A percentile compares a stretch with the other conserved stretches of the same genome.
These are phyloP conservation scores for Lepidium africanum DNA, from an alignment of 345 rosid species.

Conservation along the genomic window DNA sequence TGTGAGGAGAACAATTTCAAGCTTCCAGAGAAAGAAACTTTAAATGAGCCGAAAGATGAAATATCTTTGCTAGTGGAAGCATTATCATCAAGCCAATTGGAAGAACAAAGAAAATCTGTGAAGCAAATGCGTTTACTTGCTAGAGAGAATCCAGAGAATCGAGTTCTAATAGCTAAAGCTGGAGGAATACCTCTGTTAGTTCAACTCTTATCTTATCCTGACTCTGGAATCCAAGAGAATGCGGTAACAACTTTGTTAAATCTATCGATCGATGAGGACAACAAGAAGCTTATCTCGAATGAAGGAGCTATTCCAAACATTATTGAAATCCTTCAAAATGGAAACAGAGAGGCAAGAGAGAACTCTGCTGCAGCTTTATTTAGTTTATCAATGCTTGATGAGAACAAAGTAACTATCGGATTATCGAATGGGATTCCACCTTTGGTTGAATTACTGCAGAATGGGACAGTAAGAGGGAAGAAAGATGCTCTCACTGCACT, in stretches of 20 bases:
- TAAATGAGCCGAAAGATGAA: conserved; percentile 23
- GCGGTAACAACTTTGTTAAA: conserved; percentile 69
- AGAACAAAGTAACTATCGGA: conserved; percentile 61
- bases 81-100: conserved; percentile 39
- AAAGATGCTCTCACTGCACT: conserved; percentile 76
- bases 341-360: conserved; percentile 60
- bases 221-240: conserved; percentile 55
- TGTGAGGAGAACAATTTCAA: conserved; percentile 57
- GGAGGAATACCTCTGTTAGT: conserved; percentile 55
- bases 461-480: conserved; percentile 74
- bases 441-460: conserved; percentile 44
- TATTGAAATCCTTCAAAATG: conserved; percentile 45
- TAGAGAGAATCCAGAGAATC: conserved; percentile 53
- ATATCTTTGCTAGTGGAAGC: conserved; percentile 34
- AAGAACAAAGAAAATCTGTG: conserved; percentile 55
- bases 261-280: conserved; percentile 59
- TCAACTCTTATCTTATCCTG: conserved; percentile 53
- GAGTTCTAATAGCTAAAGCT: conserved; percentile 42
- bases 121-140: conserved; percentile 59
- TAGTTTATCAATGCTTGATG: conserved; percentile 78
- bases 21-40: conserved; percentile 36
- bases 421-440: conserved; percentile 58
- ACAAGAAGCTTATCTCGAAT: conserved; percentile 48
- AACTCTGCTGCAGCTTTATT: conserved; percentile 80
- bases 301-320: conserved; percentile 58